phyloP scores from a whole-genome alignment of 192 early-diverging fungal species.

The Coemansia furcata region DNA sequence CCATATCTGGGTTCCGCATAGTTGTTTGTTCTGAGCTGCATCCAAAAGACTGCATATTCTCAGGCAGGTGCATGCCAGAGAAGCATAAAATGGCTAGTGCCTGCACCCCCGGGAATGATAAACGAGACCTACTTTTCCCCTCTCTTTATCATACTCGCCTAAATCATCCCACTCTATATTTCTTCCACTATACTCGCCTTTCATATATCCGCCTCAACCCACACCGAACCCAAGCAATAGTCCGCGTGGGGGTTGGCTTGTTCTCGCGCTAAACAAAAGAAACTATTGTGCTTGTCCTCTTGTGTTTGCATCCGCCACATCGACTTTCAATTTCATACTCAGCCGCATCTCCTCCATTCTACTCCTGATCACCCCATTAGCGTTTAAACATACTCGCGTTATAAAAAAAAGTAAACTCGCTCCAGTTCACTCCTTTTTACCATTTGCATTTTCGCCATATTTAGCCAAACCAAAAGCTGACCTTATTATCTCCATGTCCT shows the following conservation, averaged over 20 bases:
- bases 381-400: background rate
- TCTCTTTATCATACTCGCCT: background rate
- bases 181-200: background rate
- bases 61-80: background rate
- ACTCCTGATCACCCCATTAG: background rate
- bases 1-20: background rate
- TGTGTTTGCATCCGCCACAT: background rate
- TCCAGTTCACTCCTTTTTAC: background rate
- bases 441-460: slow-evolving; percentile 3
- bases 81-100: slow-evolving; percentile 5
- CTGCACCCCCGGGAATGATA: background rate
- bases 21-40: background rate
- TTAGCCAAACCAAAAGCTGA: background rate
- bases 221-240: background rate
- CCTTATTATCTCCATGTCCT: slow-evolving; percentile 13
- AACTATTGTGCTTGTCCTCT: background rate
- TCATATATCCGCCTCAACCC: background rate
- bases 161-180: background rate
- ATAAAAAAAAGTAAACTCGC: background rate
- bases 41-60: background rate
- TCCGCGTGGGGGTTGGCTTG: background rate
- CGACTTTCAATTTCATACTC: background rate
- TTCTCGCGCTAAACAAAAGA: background rate
- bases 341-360: slow-evolving; percentile 1
- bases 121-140: background rate